Evolutionary conservation across 2,329 filamentous ascomycete species (phyloP), one percentile per base, ranked within the genome.

Genomic region (Aspergillus cejpii): DNA sequence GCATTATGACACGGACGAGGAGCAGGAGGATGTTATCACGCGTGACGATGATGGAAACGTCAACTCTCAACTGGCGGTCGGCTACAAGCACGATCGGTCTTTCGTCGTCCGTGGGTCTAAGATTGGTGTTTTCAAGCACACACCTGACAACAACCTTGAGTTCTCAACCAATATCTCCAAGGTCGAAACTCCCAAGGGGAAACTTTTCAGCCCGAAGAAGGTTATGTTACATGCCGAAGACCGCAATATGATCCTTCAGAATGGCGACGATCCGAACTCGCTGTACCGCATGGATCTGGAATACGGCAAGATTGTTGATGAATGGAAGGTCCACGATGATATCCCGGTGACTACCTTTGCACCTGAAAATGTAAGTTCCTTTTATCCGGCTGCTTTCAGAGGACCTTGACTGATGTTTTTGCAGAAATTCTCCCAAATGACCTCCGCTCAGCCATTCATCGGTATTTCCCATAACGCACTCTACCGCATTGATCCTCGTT

Each of bases 51-150:
- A 92, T 55, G 85, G 84, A 33, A 90, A 94, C 58, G 78, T 88
- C 64, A 98, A 97, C 73, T 94, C 89, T 2, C 87, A 92, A 61
- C 78, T 98, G 43, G 92, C 92, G 10, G 92, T 98, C 41, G 92
- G 92, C 44, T 95, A 95, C 72, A 97, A 94, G 68, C 86, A 96
- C 54, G 92, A 98, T 64, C 81, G 92, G 48, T 97, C 92, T 0
- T 98, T 97, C 58, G 92, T 98, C 45, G 89, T 98, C 34, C 85
- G 92, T 52, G 92, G 92, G 24, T 92, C 90, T 57, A 96, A 97
- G 77, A 98, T 98, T 64, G 92, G 92, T 43, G 92, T 98, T 31
- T 98, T 98, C 78, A 97, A 94, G 67, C 92, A 98, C 62, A 95
- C 89, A 0, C 76, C 83, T 0, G 87, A 94, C 70, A 94, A 97